These are phyloP conservation scores for Blastocystis sp. DNA, from an alignment of 352 stramenopile genomes.

Conservation along the genomic window DNA sequence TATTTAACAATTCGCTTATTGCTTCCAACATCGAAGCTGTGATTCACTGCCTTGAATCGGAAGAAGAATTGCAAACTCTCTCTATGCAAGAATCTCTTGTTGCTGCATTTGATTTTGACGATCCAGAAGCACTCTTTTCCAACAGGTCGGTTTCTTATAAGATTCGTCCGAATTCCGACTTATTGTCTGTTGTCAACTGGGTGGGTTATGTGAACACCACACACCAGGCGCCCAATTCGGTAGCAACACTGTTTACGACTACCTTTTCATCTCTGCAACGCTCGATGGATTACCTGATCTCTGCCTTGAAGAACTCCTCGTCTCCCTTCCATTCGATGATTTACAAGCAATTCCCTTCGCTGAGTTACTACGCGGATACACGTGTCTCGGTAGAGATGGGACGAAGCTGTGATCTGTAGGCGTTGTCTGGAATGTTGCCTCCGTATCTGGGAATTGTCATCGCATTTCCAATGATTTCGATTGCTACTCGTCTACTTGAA, in stretches of 20 bases:
- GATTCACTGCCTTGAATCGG: background rate
- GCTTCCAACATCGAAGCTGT: background rate
- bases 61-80: background rate
- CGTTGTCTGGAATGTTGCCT: background rate
- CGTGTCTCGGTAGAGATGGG: background rate
- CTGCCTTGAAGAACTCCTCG: background rate
- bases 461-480: background rate
- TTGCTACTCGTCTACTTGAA: conserved; percentile 24
- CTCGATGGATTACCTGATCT: background rate
- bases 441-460: conserved; percentile 31
- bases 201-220: background rate
- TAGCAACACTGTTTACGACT: background rate
- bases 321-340: background rate
- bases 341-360: background rate
- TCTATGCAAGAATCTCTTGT: background rate
- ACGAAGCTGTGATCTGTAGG: background rate
- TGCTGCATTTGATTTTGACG: conserved; percentile 2
- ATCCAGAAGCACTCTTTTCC: background rate
- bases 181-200: background rate
- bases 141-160: background rate
- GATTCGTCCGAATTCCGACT: background rate
- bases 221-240: background rate
- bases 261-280: background rate
- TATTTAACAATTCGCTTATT: background rate
- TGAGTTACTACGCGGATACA: background rate